phyloP scores from a whole-genome alignment of 805 yeast species.

The Saccharomyces jurei region DNA sequence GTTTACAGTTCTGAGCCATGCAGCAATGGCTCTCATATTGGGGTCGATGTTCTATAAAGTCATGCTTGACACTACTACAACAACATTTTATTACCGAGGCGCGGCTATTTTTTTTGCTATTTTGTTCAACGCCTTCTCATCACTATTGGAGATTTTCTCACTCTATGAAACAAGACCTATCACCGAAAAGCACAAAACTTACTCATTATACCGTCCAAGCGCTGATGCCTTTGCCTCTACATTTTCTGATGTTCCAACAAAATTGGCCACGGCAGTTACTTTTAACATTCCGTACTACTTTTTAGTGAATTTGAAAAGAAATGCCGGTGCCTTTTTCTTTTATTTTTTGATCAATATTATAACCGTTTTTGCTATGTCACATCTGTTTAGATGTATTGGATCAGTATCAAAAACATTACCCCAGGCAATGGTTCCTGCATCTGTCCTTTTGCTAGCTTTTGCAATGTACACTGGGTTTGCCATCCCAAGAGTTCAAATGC shows the following conservation, averaged over 20 bases:
- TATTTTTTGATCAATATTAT: conserved; percentile 36
- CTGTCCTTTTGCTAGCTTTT: conserved; percentile 31
- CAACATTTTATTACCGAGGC: conserved; percentile 41
- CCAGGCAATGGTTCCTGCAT: conserved; percentile 37
- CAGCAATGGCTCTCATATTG: conserved; percentile 41
- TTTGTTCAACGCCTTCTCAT: conserved; percentile 48
- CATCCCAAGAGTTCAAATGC: conserved; percentile 35
- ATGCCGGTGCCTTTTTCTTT: conserved; percentile 47
- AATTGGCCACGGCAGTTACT: conserved; percentile 33
- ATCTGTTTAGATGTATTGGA: conserved; percentile 35
- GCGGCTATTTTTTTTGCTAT: conserved; percentile 56
- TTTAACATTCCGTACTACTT: conserved; percentile 45
- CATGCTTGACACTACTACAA: conserved; percentile 27
- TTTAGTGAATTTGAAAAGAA: conserved; percentile 43
- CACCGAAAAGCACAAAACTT: conserved; percentile 48
- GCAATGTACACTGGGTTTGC: conserved; percentile 35
- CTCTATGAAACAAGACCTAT: conserved; percentile 46
- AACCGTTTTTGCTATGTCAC: conserved; percentile 45
- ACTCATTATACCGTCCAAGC: conserved; percentile 49
- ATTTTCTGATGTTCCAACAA: conserved; percentile 46
- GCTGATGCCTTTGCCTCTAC: conserved; percentile 57
- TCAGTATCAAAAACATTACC: conserved; percentile 31
- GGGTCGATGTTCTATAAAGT: conserved; percentile 47
- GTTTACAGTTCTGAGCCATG: conserved; percentile 34
- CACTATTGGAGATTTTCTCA: conserved; percentile 44